Evolutionary conservation across 495 filamentous ascomycete genomes (phyloP), one percentile per base, ranked within the genome.

Genomic region (Saxophila tyrrhenica): DNA sequence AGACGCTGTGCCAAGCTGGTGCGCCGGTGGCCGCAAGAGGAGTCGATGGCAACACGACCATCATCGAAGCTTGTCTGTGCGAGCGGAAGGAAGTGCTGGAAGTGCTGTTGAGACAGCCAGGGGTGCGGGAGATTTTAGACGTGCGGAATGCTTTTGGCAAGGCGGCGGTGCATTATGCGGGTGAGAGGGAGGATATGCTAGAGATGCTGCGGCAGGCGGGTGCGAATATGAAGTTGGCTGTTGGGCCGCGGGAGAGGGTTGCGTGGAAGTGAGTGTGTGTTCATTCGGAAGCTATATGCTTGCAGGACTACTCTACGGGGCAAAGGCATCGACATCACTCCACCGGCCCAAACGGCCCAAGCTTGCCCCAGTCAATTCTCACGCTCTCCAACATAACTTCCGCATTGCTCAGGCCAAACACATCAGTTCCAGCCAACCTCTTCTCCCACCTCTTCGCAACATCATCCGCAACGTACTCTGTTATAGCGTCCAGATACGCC

Each of bases 381-480:
- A 69, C 46, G 44, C 44, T 24, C 48, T 67, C 67, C 20, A 68
- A 45, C 62, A 70, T 62, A 42, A 44, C 42, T 17, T 50, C 52
- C 24, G 66, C 65, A 61, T 70, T 70, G 50, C 59, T 53, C 47
- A 32, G 45, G 25, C 51, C 64, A 54, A 57, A 72, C 5, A 69
- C 62, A 60, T 73, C 70, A 41, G 62, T 61, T 9, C 48, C 70
- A 19, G 52, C 66, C 3, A 73, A 51, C 25, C 43, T 51, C 3
- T 62, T 65, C 21, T 65, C 25, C 70, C 70, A 72, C 59, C 69
- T 69, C 52, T 59, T 42, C 23, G 61, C 69, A 24, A 65, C 70
- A 22, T 39, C 45, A n/a, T 66, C 58, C 9, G 57, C 61, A 44
- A 70, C 72, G 21, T 39, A 52, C 19, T 25, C 59, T 10, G 68